These are phyloP conservation scores for Macrophomina tecta DNA, from an alignment of 2,329 filamentous ascomycete genomes.

Conservation along the genomic window DNA sequence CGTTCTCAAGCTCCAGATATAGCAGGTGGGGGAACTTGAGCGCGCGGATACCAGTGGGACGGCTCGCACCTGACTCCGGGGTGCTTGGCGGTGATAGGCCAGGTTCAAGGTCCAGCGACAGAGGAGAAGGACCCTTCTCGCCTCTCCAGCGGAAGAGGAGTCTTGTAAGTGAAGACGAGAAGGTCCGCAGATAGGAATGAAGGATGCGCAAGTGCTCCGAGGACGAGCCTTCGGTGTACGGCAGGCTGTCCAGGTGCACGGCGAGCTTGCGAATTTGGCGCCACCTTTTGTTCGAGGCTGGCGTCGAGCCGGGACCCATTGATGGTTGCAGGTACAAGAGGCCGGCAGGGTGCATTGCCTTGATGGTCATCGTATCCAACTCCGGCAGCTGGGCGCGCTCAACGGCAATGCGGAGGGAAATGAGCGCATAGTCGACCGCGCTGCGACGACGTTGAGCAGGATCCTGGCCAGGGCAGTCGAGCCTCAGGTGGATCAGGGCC, in stretches of 20 bases:
- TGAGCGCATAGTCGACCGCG: constrained; percentile 86
- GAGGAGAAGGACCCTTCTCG: constrained; percentile 72
- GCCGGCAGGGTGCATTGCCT: constrained; percentile 74
- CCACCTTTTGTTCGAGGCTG: constrained; percentile 76
- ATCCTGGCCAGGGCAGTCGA: constrained; percentile 77
- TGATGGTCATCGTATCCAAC: constrained; percentile 73
- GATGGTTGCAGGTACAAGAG: constrained; percentile 79
- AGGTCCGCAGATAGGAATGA: constrained; percentile 77
- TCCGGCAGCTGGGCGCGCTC: constrained; percentile 72
- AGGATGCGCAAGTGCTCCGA: constrained; percentile 70
- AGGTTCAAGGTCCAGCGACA: constrained; percentile 73
- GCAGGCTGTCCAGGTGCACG: constrained; percentile 75
- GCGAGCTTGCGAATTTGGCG: constrained; percentile 75
- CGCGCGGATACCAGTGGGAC: constrained; percentile 37
- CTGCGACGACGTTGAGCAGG: constrained; percentile 69
- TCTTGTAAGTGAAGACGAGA: constrained; percentile 70
- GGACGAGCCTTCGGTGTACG: constrained; percentile 59
- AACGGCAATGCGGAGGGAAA: constrained; percentile 82
- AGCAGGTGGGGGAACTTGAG: constrained; percentile 70
- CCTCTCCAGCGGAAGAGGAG: constrained; percentile 81
- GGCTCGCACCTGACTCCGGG: constrained; percentile 41
- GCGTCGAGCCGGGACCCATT: constrained; percentile 75
- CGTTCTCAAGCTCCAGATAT: constrained; percentile 74
- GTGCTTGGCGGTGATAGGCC: constrained; percentile 64
- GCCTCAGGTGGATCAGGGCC: constrained; percentile 74